Conservation (phyloP, 371 early-diverging fungal species). For the Mucor mucedo region DNA sequence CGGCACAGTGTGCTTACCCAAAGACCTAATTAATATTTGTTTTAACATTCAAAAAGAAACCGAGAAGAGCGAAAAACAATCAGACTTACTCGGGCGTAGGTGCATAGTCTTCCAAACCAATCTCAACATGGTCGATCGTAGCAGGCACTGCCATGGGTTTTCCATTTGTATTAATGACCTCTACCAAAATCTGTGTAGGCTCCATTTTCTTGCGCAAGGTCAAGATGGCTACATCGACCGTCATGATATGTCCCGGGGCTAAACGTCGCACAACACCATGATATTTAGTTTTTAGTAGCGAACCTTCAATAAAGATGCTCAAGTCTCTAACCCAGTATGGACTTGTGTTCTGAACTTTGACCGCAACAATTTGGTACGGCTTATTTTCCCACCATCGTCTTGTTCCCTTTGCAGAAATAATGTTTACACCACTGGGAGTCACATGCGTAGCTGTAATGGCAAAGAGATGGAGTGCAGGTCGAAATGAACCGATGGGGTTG, state of each 20-base stretch:
- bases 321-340: constrained; percentile 15
- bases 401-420: constrained; percentile 17
- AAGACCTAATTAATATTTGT: constrained; percentile 12
- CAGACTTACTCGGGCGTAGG: background rate
- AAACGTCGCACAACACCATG: constrained; percentile 12
- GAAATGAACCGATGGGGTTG: constrained; percentile 3
- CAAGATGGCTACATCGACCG: constrained; percentile 11
- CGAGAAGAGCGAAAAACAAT: background rate
- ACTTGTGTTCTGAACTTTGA: constrained; percentile 25
- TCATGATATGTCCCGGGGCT: constrained; percentile 24
- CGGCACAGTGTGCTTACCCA: constrained; percentile 34
- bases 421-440: background rate
- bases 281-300: constrained; percentile 14
- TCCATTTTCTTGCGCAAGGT: constrained; percentile 7
- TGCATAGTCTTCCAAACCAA: constrained; percentile 7
- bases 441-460: constrained; percentile 11
- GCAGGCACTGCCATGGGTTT: background rate
- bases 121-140: background rate
- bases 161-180: background rate
- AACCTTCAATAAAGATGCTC: constrained; percentile 14
- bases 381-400: constrained; percentile 4
- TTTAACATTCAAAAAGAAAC: background rate
- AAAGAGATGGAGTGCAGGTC: constrained; percentile 17
- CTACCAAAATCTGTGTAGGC: background rate
- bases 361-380: constrained; percentile 17